Base-by-base conservation (phyloP, 1,139 yeast species). In the Sugiyamaella sp. region DNA sequence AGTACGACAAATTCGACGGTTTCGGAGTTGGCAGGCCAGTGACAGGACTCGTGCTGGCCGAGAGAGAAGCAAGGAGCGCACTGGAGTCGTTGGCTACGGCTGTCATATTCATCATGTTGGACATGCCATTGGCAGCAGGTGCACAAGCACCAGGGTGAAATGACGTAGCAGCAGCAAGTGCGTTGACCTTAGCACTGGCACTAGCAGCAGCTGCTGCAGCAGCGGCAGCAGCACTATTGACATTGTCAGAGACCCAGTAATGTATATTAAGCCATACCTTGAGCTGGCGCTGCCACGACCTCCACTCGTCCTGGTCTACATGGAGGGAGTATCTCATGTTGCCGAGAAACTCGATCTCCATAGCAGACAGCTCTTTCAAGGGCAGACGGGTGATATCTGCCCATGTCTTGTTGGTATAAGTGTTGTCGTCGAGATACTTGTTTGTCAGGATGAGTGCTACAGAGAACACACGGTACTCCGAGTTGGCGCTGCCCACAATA, bases 401-500 rank as follows among this genome's bases (percentile, higher is more conserved):
- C 98, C 97, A 91, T 1, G 96, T 87, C 66, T 82, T 81, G 73
- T 90, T 90, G 58, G 96, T 88, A 67, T 89, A 91, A 35, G 97
- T 90, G 69, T 89, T 89, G 73, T 91, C 98, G 71, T 91, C 97
- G 64, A 89, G 86, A 68, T 89, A 89, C 72, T 91, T 91, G 75
- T 90, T 91, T 40, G 96, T 95, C 59, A 90, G 76, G 54, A 90
- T 81, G 53, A 91, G 76, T 0, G 93, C 80, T 24, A 85, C 77
- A 38, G 86, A 81, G 54, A 89, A 76, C 58, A 81, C 80, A 57
- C 85, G 78, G 64, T 86, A 89, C 57, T 73, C 76, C 25, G 72
- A 66, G 47, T 71, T 68, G 6, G 73, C 66, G 22, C 63, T 62
- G 46, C 72, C 72, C n/a, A 60, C 57, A 41, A 67, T 59, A n/a